Evolutionary conservation across 2,329 filamentous ascomycete genomes (phyloP).

Genomic region (Nemania diffusa): DNA sequence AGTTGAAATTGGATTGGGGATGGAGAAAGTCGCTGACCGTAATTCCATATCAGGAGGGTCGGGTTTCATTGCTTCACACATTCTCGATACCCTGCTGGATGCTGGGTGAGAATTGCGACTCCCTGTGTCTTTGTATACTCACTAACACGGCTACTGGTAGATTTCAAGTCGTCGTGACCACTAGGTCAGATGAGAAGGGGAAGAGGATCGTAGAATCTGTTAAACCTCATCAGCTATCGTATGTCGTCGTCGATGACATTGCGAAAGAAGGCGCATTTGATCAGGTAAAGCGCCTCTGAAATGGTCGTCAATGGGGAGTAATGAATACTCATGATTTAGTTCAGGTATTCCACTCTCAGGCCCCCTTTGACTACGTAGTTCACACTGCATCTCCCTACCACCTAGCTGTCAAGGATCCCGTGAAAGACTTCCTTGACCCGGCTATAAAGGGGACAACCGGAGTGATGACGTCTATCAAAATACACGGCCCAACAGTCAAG

Average conservation of each 20-base stretch:
- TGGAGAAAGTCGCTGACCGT: not conserved
- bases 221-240: constrained; percentile 51
- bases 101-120: constrained; percentile 49
- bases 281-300: constrained; percentile 50
- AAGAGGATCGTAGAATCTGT: constrained; percentile 55
- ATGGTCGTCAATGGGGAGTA: not conserved
- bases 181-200: constrained; percentile 61
- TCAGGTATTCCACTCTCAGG: constrained; percentile 53
- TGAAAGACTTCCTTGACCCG: constrained; percentile 63
- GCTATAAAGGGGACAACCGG: constrained; percentile 64
- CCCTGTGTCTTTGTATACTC: constrained; percentile 55
- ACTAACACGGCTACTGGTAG: constrained; percentile 41
- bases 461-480: constrained; percentile 60
- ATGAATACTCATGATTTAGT: constrained; percentile 1
- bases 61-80: constrained; percentile 65
- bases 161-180: constrained; percentile 58
- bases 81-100: constrained; percentile 59
- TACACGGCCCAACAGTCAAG: constrained; percentile 63
- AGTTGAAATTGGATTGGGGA: not conserved
- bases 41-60: constrained; percentile 55
- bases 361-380: constrained; percentile 76
- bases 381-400: constrained; percentile 82
- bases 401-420: constrained; percentile 66
- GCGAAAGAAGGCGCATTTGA: constrained; percentile 76
- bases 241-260: constrained; percentile 76